Base-by-base conservation (phyloP, 306 rosid genomes). In the Sphenostylis stenocarpa region DNA sequence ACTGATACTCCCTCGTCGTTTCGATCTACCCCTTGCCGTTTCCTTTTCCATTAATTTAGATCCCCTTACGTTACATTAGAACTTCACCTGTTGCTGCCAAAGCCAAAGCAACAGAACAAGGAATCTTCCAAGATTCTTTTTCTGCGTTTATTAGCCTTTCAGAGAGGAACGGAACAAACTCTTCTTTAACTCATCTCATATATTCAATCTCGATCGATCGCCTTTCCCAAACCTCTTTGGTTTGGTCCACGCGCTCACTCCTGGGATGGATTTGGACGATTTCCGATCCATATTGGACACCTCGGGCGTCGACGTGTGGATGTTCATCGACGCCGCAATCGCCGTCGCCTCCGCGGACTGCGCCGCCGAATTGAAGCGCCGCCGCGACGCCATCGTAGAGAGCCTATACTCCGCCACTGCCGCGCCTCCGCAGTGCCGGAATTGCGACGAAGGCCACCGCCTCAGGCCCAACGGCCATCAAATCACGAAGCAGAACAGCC, bases 241-340 rank as follows among this genome's bases (percentile, higher is more conserved):
- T 15, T 3, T 0, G 4, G 2, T 52, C 49, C 51, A 8, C 47
- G 53, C 64, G 20, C 74, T 62, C 77, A 43, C 38, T 67, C 74
- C 47, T 21, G 66, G 2, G 52, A 91, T 96, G 96, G 98, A 96
- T 82, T 86, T 84, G 83, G 98, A 96, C 57, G 97, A 91, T 86
- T 91, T 96, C 65, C 92, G 96, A 57, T 78, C 97, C 47, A 65
- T 96, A 48, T 48, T 96, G 71, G 92, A 90, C 0, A 86, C 87
- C 14, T 85, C 97, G 0, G 97, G 96, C 4, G 90, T 96, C n/a
- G 98, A 96, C 72, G 87, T 96, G 0, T 96, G 96, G 90, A 70
- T 88, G 66, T 86, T 96, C 73, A 89, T 96, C 36, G 98, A 92
- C 77, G 85, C 98, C 8, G 98, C 98, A 16, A 92, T 96, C 63